These are phyloP conservation scores for Cryptococcus floricola DNA, from an alignment of 1,284 basidiomycete species.

Conservation along the genomic window DNA sequence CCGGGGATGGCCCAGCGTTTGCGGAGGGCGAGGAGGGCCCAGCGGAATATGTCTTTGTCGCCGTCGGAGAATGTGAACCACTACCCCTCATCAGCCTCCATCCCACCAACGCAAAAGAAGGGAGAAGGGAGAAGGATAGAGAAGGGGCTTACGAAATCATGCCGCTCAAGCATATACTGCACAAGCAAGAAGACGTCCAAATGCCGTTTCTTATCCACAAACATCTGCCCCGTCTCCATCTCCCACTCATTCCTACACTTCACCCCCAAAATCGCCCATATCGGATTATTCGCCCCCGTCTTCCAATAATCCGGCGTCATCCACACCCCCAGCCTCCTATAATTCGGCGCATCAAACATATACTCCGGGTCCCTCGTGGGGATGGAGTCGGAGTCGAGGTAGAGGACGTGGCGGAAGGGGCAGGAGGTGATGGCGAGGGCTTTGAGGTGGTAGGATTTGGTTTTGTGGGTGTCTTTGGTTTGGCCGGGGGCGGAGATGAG, in stretches of 20 bases:
- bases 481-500: slow-evolving; percentile 46
- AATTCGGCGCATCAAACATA: slow-evolving; percentile 50
- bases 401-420: slow-evolving; percentile 52
- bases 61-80: slow-evolving; percentile 54
- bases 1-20: slow-evolving; percentile 55
- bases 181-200: slow-evolving; percentile 51
- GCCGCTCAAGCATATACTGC: slow-evolving; percentile 51
- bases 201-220: slow-evolving; percentile 52
- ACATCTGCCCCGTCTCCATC: slow-evolving; percentile 52
- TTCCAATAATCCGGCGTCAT: slow-evolving; percentile 49
- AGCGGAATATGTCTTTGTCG: slow-evolving; percentile 55
- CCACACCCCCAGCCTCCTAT: slow-evolving; percentile 47
- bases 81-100: slow-evolving; percentile 10
- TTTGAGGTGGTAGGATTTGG: slow-evolving; percentile 53
- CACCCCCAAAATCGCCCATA: slow-evolving; percentile 53
- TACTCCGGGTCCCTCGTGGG: slow-evolving; percentile 48
- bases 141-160: slow-evolving; percentile 26
- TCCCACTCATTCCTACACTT: slow-evolving; percentile 55
- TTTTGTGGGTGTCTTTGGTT: slow-evolving; percentile 37
- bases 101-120: slow-evolving; percentile 1
- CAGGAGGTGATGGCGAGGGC: slow-evolving; percentile 51
- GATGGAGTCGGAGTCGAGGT: slow-evolving; percentile 52
- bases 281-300: slow-evolving; percentile 48
- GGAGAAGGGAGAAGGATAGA: neutral
- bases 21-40: slow-evolving; percentile 50